Evolutionary conservation across 2,329 filamentous ascomycete species (phyloP).

Genomic region (Nigrograna mackinnonii): DNA sequence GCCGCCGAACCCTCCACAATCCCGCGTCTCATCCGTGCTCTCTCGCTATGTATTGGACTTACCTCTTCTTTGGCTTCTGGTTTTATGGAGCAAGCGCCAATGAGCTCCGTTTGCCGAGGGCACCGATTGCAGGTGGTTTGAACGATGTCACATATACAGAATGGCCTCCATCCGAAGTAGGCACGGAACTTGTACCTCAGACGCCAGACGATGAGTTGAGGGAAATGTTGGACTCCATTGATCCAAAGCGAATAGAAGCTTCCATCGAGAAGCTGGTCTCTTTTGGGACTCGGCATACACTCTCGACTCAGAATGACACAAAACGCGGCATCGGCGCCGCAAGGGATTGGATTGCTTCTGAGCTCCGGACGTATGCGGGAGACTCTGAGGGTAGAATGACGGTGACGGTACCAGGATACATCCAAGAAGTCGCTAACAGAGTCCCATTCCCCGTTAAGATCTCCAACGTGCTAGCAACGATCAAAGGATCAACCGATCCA

Average conservation of each 20-base stretch:
- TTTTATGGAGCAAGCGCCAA: too few relatives aligned
- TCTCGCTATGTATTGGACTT: too few relatives aligned
- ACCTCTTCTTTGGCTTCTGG: too few relatives aligned
- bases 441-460: constrained; percentile 57
- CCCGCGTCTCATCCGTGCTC: too few relatives aligned
- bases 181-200: constrained; percentile 44
- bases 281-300: constrained; percentile 62
- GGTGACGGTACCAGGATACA: constrained; percentile 56
- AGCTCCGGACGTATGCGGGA: constrained; percentile 54
- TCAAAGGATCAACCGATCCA: constrained; percentile 54
- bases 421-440: constrained; percentile 52
- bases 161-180: constrained; percentile 48
- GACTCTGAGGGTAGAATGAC: constrained; percentile 55
- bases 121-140: constrained; percentile 35
- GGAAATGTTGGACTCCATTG: constrained; percentile 44
- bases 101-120: constrained; percentile 28
- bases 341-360: constrained; percentile 58
- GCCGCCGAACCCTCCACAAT: too few relatives aligned
- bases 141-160: constrained; percentile 36
- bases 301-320: constrained; percentile 56
- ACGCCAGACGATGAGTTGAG: constrained; percentile 44
- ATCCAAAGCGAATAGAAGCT: constrained; percentile 51
- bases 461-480: constrained; percentile 53
- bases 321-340: constrained; percentile 60
- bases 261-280: constrained; percentile 58